Evolutionary conservation across 257 asterid genomes (phyloP).

Genomic region (Solanum corneliomulleri): DNA sequence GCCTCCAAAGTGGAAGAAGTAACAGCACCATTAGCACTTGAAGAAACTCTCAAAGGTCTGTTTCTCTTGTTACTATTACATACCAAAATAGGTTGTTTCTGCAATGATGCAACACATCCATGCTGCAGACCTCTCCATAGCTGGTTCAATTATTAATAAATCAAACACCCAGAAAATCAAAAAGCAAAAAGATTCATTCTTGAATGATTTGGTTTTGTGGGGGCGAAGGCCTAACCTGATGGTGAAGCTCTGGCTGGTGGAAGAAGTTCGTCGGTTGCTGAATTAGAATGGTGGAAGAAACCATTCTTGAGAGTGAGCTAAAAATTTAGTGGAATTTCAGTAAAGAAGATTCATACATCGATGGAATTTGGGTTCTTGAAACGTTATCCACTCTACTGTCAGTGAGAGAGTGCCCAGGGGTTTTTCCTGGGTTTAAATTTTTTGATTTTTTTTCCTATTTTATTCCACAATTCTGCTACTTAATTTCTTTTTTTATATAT

Average conservation of each 20-base stretch:
- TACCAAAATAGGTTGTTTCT: slow-evolving; percentile 8
- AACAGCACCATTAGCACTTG: slow-evolving; percentile 21
- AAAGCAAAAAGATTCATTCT: not conserved
- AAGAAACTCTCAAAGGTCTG: slow-evolving; percentile 9
- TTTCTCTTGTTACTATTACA: slow-evolving; percentile 15
- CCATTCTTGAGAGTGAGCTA: not conserved
- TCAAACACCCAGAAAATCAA: not conserved
- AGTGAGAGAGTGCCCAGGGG: not conserved
- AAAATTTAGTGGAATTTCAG: not conserved
- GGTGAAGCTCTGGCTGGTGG: not conserved
- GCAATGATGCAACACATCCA: not conserved
- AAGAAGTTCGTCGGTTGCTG: not conserved
- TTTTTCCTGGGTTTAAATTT: not conserved
- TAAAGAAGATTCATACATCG: not conserved
- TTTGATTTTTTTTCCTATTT: too few relatives aligned
- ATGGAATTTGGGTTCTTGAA: not conserved
- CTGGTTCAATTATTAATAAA: slow-evolving; percentile 3
- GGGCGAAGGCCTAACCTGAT: not conserved
- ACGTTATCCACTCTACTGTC: not conserved
- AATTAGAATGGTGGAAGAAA: not conserved
- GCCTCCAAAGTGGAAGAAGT: slow-evolving; percentile 3
- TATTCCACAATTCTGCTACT: not conserved
- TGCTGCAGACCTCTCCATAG: slow-evolving; percentile 11
- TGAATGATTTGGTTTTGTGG: not conserved
- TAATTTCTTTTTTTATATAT: not conserved